These are phyloP conservation scores for Cubamyces lactineus DNA, from an alignment of 768 basidiomycete genomes.

Conservation along the genomic window DNA sequence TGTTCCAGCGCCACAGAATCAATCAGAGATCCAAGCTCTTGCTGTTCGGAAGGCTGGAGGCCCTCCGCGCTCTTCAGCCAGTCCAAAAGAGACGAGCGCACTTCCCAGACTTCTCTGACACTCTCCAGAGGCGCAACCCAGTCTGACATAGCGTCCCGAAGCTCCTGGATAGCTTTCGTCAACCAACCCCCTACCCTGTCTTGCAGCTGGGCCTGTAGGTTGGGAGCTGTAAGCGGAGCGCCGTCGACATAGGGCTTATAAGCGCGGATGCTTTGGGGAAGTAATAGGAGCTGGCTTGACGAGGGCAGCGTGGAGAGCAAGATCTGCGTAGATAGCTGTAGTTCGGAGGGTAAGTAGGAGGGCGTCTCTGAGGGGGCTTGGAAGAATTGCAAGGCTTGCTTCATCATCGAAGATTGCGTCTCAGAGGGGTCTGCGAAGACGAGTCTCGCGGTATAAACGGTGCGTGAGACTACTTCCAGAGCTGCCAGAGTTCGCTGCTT, in stretches of 20 bases:
- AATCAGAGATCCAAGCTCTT: slow-evolving; percentile 46
- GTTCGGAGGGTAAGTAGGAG: slow-evolving; percentile 48
- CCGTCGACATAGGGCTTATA: slow-evolving; percentile 89
- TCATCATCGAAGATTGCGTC: slow-evolving; percentile 50
- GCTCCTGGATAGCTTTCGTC: slow-evolving; percentile 47
- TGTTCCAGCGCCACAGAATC: slow-evolving; percentile 59
- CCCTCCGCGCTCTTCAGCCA: slow-evolving; percentile 46
- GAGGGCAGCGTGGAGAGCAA: slow-evolving; percentile 78
- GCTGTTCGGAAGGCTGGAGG: slow-evolving; percentile 54
- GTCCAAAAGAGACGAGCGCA: slow-evolving; percentile 55
- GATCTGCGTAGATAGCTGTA: slow-evolving; percentile 65
- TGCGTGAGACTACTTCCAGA: slow-evolving; percentile 60
- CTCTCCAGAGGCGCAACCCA: slow-evolving; percentile 66
- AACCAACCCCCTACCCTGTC: slow-evolving; percentile 69
- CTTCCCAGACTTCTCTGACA: slow-evolving; percentile 71
- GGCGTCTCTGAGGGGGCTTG: slow-evolving; percentile 50
- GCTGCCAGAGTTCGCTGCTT: slow-evolving; percentile 54
- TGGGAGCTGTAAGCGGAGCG: slow-evolving; percentile 55
- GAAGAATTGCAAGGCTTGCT: slow-evolving; percentile 59
- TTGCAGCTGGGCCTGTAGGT: slow-evolving; percentile 47
- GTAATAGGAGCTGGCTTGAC: slow-evolving; percentile 76
- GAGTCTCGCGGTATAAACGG: slow-evolving; percentile 56
- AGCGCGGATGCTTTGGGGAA: slow-evolving; percentile 68
- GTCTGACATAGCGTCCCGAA: slow-evolving; percentile 48
- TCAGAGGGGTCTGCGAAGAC: slow-evolving; percentile 51